These are phyloP conservation scores for Alternaria postmessia DNA, from an alignment of 2,329 filamentous ascomycete species.

Conservation along the genomic window DNA sequence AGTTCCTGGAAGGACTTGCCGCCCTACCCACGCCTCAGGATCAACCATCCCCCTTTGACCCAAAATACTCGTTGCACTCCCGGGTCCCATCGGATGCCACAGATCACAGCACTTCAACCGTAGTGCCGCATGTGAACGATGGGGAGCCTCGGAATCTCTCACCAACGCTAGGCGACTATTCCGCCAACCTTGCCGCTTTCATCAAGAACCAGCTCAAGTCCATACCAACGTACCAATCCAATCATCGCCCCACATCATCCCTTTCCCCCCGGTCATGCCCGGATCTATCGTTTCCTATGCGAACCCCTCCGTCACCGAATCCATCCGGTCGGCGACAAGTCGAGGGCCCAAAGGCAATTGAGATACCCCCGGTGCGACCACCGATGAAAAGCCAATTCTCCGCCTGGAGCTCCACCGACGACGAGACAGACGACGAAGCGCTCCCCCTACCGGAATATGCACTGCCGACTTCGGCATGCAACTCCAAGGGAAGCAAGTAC, in stretches of 20 bases:
- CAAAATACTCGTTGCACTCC: conserved; percentile 27
- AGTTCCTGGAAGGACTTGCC: conserved; percentile 32
- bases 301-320: conserved; percentile 32
- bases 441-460: conserved; percentile 26
- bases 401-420: conserved; percentile 49
- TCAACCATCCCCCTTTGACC: conserved; percentile 16
- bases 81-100: conserved; percentile 42
- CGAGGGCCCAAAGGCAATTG: conserved; percentile 36
- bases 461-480: background rate
- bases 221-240: conserved; percentile 42
- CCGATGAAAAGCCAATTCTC: conserved; percentile 48
- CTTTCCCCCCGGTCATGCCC: conserved; percentile 44
- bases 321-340: conserved; percentile 22
- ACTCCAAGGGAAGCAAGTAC: conserved; percentile 30
- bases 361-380: conserved; percentile 43
- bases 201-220: conserved; percentile 46
- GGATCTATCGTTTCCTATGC: conserved; percentile 34
- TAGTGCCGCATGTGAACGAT: conserved; percentile 27
- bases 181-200: conserved; percentile 48
- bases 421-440: conserved; percentile 41
- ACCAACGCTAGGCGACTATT: conserved; percentile 41
- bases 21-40: conserved; percentile 22
- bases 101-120: conserved; percentile 41
- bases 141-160: conserved; percentile 12
- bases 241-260: conserved; percentile 26